Conservation (phyloP, 805 yeast species). For the Saccharomycopsis guyanensis region DNA sequence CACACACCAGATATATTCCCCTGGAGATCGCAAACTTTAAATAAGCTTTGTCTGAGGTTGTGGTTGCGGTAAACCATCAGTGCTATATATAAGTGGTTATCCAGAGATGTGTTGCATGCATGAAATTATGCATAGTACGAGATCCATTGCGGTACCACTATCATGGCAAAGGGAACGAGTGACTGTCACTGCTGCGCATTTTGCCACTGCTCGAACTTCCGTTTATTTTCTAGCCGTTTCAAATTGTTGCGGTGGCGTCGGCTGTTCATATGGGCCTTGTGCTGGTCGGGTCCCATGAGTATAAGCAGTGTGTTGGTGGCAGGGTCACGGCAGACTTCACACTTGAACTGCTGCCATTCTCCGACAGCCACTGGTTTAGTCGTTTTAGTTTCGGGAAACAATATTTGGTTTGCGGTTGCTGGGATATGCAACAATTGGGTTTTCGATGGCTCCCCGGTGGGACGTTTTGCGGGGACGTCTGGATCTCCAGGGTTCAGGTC, state of each 20-base stretch:
- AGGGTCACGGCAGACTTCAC: constrained; percentile 57
- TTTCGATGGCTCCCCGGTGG: too few relatives aligned
- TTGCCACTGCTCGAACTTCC: constrained; percentile 43
- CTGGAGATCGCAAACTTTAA: too few relatives aligned
- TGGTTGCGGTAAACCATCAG: too few relatives aligned
- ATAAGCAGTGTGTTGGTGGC: constrained; percentile 45
- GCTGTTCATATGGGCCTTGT: constrained; percentile 61
- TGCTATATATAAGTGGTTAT: too few relatives aligned
- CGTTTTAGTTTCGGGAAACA: neutral
- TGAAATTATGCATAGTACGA: too few relatives aligned
- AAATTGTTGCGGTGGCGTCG: constrained; percentile 56
- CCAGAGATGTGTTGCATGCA: too few relatives aligned
- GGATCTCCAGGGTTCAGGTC: neutral
- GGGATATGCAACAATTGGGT: constrained; percentile 5
- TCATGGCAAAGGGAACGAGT: too few relatives aligned
- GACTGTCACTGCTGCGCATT: too few relatives aligned
- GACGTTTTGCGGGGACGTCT: neutral
- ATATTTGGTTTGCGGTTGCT: neutral
- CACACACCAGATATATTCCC: too few relatives aligned
- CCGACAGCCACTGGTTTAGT: neutral
- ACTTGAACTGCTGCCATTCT: constrained; percentile 61
- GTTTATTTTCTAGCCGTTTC: constrained; percentile 40
- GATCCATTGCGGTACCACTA: too few relatives aligned
- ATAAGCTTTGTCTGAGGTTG: too few relatives aligned
- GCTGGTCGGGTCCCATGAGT: constrained; percentile 66